phyloP scores from a whole-genome alignment of 1,139 yeast species.

The Hyphopichia burtonii region DNA sequence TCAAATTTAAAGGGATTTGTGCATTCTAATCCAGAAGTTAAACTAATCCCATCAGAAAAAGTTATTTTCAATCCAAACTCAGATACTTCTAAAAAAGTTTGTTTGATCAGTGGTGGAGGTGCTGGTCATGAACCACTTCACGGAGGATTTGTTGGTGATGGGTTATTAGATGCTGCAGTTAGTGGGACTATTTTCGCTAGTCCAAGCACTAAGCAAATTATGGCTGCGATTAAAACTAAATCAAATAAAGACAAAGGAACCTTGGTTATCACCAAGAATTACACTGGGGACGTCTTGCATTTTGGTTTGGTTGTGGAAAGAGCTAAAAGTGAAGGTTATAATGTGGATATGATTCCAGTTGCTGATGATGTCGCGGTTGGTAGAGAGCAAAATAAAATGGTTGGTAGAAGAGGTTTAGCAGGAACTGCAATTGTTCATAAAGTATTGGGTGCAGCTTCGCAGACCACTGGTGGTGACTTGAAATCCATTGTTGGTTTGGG shows the following conservation, averaged over 20 bases:
- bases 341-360: conserved; percentile 69
- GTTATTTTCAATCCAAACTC: conserved; percentile 54
- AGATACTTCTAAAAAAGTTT: conserved; percentile 50
- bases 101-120: conserved; percentile 52
- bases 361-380: conserved; percentile 96
- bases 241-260: conserved; percentile 60
- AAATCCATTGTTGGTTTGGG: conserved; percentile 59
- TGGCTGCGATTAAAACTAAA: conserved; percentile 66
- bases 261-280: conserved; percentile 78
- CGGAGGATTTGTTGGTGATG: conserved; percentile 85
- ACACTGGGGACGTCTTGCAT: conserved; percentile 91
- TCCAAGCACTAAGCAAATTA: conserved; percentile 85
- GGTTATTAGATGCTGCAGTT: conserved; percentile 82
- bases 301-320: conserved; percentile 90
- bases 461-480: conserved; percentile 33
- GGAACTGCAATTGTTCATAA: conserved; percentile 89
- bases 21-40: conserved; percentile 64
- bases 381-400: conserved; percentile 78
- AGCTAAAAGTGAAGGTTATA: conserved; percentile 72
- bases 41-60: conserved; percentile 63
- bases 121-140: conserved; percentile 89
- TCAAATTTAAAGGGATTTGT: conserved; percentile 68
- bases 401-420: conserved; percentile 91
- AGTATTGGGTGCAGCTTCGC: conserved; percentile 73
- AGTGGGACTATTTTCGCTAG: conserved; percentile 89